Conservation (phyloP, 495 filamentous ascomycete species). For the Penicillium bialowiezense region DNA sequence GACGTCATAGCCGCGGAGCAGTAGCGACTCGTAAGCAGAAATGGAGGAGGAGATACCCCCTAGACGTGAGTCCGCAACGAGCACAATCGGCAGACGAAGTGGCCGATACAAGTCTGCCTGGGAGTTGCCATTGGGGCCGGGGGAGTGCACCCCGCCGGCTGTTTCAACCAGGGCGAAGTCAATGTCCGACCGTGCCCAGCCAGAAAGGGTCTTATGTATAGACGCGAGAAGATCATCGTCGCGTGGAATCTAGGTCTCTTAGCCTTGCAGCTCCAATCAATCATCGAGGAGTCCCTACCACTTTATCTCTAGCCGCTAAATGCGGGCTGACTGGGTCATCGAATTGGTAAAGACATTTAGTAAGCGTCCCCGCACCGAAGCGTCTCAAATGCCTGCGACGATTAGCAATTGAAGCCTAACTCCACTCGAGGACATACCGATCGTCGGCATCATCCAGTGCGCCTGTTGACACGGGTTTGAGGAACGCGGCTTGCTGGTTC, state of each 20-base stretch:
- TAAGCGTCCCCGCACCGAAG: constrained; percentile 49
- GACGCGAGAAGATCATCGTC: constrained; percentile 48
- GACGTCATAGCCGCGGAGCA: constrained; percentile 71
- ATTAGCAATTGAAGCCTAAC: not conserved
- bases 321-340: constrained; percentile 71
- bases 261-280: not conserved
- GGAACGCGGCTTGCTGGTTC: constrained; percentile 53
- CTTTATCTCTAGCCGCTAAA: constrained; percentile 53
- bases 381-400: constrained; percentile 52
- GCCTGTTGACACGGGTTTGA: constrained; percentile 78
- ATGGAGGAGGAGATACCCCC: constrained; percentile 75
- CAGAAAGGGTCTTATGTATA: constrained; percentile 44
- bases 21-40: constrained; percentile 70
- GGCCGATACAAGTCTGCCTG: constrained; percentile 74
- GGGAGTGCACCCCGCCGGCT: constrained; percentile 73
- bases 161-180: constrained; percentile 65
- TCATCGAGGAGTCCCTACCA: constrained; percentile 5
- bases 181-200: constrained; percentile 35
- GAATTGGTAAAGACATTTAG: constrained; percentile 66
- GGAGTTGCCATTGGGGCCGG: constrained; percentile 66
- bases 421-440: constrained; percentile 37
- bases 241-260: constrained; percentile 32
- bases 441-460: constrained; percentile 65
- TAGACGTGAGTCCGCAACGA: constrained; percentile 67
- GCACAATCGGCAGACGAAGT: constrained; percentile 65